These are phyloP conservation scores for Knoxdaviesia proteae DNA, from an alignment of 2,329 filamentous ascomycete species.

Conservation along the genomic window DNA sequence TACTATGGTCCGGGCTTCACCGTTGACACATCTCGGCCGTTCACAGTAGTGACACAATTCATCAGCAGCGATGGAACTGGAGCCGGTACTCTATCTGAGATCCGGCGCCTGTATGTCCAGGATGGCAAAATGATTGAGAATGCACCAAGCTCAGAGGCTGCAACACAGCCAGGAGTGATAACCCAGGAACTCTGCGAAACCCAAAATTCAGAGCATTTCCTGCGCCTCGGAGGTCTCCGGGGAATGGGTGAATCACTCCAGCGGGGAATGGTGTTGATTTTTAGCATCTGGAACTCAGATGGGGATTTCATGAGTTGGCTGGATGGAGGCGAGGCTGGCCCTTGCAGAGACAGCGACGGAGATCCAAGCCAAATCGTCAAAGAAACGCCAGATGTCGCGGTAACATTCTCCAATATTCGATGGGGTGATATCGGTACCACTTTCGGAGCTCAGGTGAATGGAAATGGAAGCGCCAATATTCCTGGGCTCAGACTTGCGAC, in stretches of 20 bases:
- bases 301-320: constrained; percentile 31
- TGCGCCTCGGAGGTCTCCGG: constrained; percentile 18
- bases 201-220: constrained; percentile 11
- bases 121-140: constrained; percentile 22
- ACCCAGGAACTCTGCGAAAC: constrained; percentile 13
- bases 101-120: constrained; percentile 27
- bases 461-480: too few species aligned
- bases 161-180: constrained; percentile 13
- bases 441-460: too few species aligned
- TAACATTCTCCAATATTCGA: constrained; percentile 34
- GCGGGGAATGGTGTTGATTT: constrained; percentile 28
- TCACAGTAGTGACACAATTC: constrained; percentile 30
- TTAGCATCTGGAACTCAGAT: constrained; percentile 34
- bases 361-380: constrained; percentile 24
- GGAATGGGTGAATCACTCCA: constrained; percentile 23
- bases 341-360: constrained; percentile 26
- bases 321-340: constrained; percentile 23
- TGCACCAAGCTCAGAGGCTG: too few species aligned
- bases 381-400: constrained; percentile 24
- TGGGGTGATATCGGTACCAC: constrained; percentile 41
- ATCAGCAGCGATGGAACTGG: constrained; percentile 11
- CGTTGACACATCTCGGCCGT: constrained; percentile 16
- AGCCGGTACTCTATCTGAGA: constrained; percentile 18
- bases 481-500: too few species aligned
- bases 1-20: constrained; percentile 14